Base-by-base conservation (phyloP, 2,329 filamentous ascomycete genomes). In the Alternaria viburni region DNA sequence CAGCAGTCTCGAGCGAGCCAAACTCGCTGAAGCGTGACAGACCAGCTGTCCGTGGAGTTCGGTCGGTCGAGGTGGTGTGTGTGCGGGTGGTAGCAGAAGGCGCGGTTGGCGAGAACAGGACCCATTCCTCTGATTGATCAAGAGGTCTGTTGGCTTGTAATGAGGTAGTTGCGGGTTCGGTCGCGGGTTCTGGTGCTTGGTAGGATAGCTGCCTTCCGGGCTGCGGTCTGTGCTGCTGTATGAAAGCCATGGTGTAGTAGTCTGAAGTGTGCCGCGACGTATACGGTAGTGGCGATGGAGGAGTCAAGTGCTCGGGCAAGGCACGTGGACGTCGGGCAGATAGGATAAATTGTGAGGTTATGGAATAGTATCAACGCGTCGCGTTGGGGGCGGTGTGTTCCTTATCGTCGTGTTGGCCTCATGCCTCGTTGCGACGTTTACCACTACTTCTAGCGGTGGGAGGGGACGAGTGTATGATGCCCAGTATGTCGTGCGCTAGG, bases 111-210 rank as follows among this genome's bases (percentile, higher is more conserved):
- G 93, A 92, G 84, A 99, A 99, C 68, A 99, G 88, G 58, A 98
- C 91, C 96, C 96, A 99, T 87, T 97, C 95, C 80, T 96, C 91
- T 12, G 92, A 91, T 69, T 94, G 91, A 65, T 92, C 89, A 63
- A 89, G 82, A 46, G 81, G 76, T 19, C 83, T 80, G 68, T 83
- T 81, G 51, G 74, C 77, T 54, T 79, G 79, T 36, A 81, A 77
- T 50, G 82, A 80, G 62, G 64, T 59, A 41, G 72, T 66, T 50
- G 69, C 69, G 59, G 70, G 66, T 54, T 73, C 69, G 59, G 73
- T 56, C 23, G 65, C 65, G 25, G 66, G 70, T 32, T 74, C 71
- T 32, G 74, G 71, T 46, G 70, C 63, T 46, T 76, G 74, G 68
- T 76, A 78, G 15, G 79, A 79, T 26, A 76, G 62, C 61, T 77